phyloP scores from a whole-genome alignment of 2,329 filamentous ascomycete species.

The Paracamarosporium sp. region DNA sequence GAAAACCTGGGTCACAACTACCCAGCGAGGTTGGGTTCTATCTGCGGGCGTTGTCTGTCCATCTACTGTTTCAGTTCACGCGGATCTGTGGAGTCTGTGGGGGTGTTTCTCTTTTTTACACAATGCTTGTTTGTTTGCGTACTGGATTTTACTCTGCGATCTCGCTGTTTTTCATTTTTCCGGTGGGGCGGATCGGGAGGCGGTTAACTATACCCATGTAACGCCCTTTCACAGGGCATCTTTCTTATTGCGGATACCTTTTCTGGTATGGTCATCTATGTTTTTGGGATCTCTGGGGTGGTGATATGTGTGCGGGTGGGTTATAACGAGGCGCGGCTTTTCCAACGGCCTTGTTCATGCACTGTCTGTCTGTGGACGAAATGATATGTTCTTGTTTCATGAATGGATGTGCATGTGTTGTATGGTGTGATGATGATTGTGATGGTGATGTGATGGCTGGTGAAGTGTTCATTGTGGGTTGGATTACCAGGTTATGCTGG shows the following conservation, averaged over 20 bases:
- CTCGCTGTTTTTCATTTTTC: not conserved
- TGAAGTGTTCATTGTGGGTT: no score
- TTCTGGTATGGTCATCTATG: not conserved
- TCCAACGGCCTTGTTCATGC: no score
- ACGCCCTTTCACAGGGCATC: not conserved
- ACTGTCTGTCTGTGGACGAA: no score
- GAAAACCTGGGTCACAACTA: not conserved
- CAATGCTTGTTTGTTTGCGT: not conserved
- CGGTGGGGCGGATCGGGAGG: not conserved
- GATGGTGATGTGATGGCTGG: no score
- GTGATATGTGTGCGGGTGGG: not conserved
- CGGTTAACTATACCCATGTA: conserved; percentile 8
- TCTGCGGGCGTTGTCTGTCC: not conserved
- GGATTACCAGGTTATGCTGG: no score
- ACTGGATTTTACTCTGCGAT: not conserved
- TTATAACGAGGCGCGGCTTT: not conserved
- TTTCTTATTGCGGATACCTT: not conserved
- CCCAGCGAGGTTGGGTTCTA: not conserved
- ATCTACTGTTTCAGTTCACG: not conserved
- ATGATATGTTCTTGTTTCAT: no score
- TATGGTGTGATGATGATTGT: no score
- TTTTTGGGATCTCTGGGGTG: no score
- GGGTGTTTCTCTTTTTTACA: no score
- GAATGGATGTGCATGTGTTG: no score
- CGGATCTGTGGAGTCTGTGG: not conserved